Base-by-base conservation (phyloP, 352 stramenopile species). In the Phytophthora pseudosyringae region DNA sequence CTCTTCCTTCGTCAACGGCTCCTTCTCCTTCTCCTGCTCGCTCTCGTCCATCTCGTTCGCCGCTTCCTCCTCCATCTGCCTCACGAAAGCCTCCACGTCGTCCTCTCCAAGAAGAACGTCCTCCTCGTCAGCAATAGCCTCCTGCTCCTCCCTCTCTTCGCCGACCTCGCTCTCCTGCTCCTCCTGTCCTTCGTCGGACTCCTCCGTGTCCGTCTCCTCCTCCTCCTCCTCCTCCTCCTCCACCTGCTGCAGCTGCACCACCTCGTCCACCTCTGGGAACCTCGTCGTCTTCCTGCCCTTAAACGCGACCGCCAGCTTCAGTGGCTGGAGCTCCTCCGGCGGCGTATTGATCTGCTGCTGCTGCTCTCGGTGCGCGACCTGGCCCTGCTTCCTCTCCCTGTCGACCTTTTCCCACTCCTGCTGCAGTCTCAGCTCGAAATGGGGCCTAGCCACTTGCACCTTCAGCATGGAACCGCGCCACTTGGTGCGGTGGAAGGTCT, bases 401-500 rank as follows among this genome's bases (percentile, higher is more conserved):
- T 55, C 16, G 8, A 9, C 40, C 9, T 71, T 18, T 36, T 70
- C 45, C 59, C 78, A 81, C 63, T 91, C 83, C 13, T 55, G 39
- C 52, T 71, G 54, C 38, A 92, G 57, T 15, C 80, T 70, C 32
- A 63, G 45, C 33, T 75, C 28, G 49, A 76, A 94, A 53, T 89
- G 75, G 10, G 73, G 75, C 45, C 74, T 73, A 1, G 86, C 86
- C n/a, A 44, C 16, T 51, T 91, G 80, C 48, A 94, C 78, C 28
- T 75, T 74, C 12, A 94, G 67, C 46, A 90, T 49, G 7, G 54
- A 73, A 11, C 82, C 80, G 10, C 80, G 72, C 86, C 86, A 94
- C 59, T 94, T 94, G 13, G 81, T 92, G 11, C 75, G 72, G 65
- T 94, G 39, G 56, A 84, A 94, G 5, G 81, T 86, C 60, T 89